phyloP scores from a whole-genome alignment of 208 protist genomes.

The Sergeia podlipaevii region DNA sequence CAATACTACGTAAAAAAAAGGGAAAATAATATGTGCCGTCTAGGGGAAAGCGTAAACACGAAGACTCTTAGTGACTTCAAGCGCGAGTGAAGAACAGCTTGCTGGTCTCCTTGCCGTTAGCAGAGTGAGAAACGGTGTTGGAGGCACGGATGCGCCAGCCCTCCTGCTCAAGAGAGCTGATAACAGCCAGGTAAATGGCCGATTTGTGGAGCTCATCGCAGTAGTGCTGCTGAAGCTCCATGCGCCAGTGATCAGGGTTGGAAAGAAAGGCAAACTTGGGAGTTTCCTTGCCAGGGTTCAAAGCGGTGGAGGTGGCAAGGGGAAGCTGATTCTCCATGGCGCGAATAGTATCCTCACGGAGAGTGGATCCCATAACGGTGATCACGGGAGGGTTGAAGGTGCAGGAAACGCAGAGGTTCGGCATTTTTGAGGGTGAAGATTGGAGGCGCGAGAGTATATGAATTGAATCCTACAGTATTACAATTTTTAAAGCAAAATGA shows the following conservation, averaged over 20 bases:
- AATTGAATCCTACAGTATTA: neutral
- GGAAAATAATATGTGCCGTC: slow-evolving; percentile 6
- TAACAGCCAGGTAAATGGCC: slow-evolving; percentile 67
- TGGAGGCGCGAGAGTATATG: neutral
- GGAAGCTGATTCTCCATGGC: slow-evolving; percentile 75
- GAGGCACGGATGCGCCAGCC: slow-evolving; percentile 84
- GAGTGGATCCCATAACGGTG: slow-evolving; percentile 75
- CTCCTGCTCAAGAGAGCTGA: slow-evolving; percentile 76
- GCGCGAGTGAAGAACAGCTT: slow-evolving; percentile 87
- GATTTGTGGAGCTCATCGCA: slow-evolving; percentile 90
- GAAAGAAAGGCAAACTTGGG: slow-evolving; percentile 71
- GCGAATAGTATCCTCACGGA: slow-evolving; percentile 87
- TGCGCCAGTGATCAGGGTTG: slow-evolving; percentile 86
- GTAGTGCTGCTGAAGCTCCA: slow-evolving; percentile 88
- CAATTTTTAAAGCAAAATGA: neutral
- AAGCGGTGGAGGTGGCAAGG: slow-evolving; percentile 57
- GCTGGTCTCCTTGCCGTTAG: slow-evolving; percentile 49
- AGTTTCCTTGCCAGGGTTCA: slow-evolving; percentile 66
- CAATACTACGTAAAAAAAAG: neutral
- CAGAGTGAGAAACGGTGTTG: slow-evolving; percentile 41
- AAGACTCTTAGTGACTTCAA: slow-evolving; percentile 9
- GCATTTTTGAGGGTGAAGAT: slow-evolving; percentile 44
- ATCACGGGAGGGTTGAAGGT: slow-evolving; percentile 90
- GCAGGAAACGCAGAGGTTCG: slow-evolving; percentile 88
- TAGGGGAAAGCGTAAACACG: slow-evolving; percentile 11